phyloP scores from a whole-genome alignment of 2,329 filamentous ascomycete genomes.

The Ceratocystiopsis brevicomis region DNA sequence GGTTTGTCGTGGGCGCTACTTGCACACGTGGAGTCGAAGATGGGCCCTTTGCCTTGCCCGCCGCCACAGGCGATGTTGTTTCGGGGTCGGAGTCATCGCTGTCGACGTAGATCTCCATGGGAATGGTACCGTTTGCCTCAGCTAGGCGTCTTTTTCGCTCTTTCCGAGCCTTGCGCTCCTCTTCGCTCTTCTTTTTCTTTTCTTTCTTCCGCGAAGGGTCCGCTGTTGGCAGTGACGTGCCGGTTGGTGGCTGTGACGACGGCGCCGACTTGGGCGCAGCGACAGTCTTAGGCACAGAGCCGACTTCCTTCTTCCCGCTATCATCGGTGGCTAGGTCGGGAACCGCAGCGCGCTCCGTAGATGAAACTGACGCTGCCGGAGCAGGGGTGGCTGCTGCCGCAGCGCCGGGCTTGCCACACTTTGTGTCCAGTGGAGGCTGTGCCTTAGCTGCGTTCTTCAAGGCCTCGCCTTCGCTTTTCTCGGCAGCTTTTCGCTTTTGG shows the following conservation, averaged over 20 bases:
- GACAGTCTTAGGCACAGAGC: too few species aligned
- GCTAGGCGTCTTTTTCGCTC: constrained; percentile 73
- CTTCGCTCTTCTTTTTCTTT: constrained; percentile 89
- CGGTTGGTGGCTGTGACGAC: constrained; percentile 1
- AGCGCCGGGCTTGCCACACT: too few species aligned
- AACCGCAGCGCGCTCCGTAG: too few species aligned
- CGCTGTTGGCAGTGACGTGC: constrained; percentile 7
- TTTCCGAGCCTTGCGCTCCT: constrained; percentile 78
- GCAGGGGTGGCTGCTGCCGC: too few species aligned
- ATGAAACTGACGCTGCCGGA: too few species aligned
- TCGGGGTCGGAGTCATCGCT: constrained; percentile 32
- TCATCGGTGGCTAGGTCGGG: too few species aligned
- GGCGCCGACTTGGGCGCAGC: too few species aligned
- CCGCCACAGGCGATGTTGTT: constrained; percentile 13
- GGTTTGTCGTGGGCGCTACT: constrained; percentile 67
- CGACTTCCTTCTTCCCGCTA: too few species aligned
- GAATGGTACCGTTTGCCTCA: constrained; percentile 71
- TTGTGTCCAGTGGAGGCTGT: constrained; percentile 1
- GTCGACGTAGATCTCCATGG: constrained; percentile 62
- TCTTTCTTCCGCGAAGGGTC: constrained; percentile 49
- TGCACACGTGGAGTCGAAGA: constrained; percentile 30
- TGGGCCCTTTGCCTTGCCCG: background rate
- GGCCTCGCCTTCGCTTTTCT: constrained; percentile 56
- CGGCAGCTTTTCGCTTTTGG: constrained; percentile 43
- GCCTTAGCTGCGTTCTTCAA: constrained; percentile 47